phyloP scores from a whole-genome alignment of 495 filamentous ascomycete genomes.

The Neurospora sp. region DNA sequence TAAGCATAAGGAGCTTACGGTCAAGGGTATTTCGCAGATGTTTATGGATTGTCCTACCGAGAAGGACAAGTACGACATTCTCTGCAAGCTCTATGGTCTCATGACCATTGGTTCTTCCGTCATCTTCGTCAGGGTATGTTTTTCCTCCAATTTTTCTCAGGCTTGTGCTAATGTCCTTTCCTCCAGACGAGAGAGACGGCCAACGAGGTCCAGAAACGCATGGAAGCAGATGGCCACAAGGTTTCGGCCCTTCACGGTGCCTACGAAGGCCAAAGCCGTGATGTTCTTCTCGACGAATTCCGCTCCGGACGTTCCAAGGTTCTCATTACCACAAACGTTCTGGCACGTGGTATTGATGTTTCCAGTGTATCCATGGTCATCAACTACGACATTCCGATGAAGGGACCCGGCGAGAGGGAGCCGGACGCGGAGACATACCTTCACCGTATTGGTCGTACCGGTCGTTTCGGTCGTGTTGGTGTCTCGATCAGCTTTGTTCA shows the following conservation, averaged over 20 bases:
- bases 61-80: slow-evolving; percentile 71
- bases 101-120: slow-evolving; percentile 95
- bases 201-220: slow-evolving; percentile 67
- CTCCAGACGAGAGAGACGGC: slow-evolving; percentile 70
- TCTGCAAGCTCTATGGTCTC: slow-evolving; percentile 86
- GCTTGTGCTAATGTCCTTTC: slow-evolving; percentile 12
- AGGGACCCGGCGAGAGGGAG: slow-evolving; percentile 34
- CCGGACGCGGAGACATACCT: slow-evolving; percentile 92
- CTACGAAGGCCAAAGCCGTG: slow-evolving; percentile 72
- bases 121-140: slow-evolving; percentile 82
- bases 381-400: slow-evolving; percentile 78
- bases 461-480: slow-evolving; percentile 94
- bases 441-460: slow-evolving; percentile 94
- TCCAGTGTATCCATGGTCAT: slow-evolving; percentile 94
- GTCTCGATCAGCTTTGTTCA: slow-evolving; percentile 88
- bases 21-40: slow-evolving; percentile 93
- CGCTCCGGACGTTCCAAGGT: slow-evolving; percentile 80
- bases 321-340: slow-evolving; percentile 96
- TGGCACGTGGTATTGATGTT: slow-evolving; percentile 95
- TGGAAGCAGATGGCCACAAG: slow-evolving; percentile 81
- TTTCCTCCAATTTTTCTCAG: not conserved
- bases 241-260: slow-evolving; percentile 82
- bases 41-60: slow-evolving; percentile 83
- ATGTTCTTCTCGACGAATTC: slow-evolving; percentile 80
- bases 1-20: slow-evolving; percentile 80